These are phyloP conservation scores for Shiraia sp. DNA, from an alignment of 2,329 filamentous ascomycete genomes.

Conservation along the genomic window DNA sequence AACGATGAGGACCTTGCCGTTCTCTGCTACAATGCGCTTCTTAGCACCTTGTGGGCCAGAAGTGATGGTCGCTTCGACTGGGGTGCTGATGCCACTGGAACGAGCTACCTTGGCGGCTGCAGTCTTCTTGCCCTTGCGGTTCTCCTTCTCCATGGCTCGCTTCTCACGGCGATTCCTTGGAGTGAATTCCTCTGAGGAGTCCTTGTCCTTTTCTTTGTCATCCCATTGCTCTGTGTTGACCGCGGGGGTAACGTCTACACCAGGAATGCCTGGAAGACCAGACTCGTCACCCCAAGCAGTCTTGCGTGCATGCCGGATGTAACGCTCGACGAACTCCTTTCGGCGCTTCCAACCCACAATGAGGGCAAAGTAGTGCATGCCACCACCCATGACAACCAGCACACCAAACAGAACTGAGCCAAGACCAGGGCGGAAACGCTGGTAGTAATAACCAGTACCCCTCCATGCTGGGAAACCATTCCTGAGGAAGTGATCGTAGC, in stretches of 20 bases:
- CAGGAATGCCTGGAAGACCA: conserved; percentile 68
- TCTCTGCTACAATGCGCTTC: conserved; percentile 89
- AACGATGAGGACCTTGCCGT: conserved; percentile 92
- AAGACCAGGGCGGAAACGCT: conserved; percentile 86
- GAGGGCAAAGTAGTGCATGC: conserved; percentile 82
- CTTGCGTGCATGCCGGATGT: conserved; percentile 85
- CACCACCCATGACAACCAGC: conserved; percentile 81
- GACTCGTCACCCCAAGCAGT: conserved; percentile 88
- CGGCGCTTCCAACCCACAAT: conserved; percentile 88
- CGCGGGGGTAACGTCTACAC: conserved; percentile 50
- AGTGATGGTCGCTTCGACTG: conserved; percentile 55
- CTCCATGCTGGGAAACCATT: conserved; percentile 97
- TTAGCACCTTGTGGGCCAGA: conserved; percentile 72
- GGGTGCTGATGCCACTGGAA: conserved; percentile 58
- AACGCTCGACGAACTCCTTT: conserved; percentile 86
- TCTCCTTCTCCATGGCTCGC: conserved; percentile 83
- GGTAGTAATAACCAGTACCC: conserved; percentile 98
- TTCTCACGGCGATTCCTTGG: conserved; percentile 78
- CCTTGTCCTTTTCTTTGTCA: conserved; percentile 44
- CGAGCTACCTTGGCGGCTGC: conserved; percentile 61
- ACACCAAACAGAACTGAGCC: conserved; percentile 81
- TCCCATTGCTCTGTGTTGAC: conserved; percentile 36
- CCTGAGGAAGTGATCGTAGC: conserved; percentile 91
- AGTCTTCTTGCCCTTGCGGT: conserved; percentile 63
- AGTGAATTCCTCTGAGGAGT: conserved; percentile 58